Percentiles rank a stretch among this genome's conserved stretches.
phyloP scores from a whole-genome alignment of 306 rosid species.

The Corylus avellana region DNA sequence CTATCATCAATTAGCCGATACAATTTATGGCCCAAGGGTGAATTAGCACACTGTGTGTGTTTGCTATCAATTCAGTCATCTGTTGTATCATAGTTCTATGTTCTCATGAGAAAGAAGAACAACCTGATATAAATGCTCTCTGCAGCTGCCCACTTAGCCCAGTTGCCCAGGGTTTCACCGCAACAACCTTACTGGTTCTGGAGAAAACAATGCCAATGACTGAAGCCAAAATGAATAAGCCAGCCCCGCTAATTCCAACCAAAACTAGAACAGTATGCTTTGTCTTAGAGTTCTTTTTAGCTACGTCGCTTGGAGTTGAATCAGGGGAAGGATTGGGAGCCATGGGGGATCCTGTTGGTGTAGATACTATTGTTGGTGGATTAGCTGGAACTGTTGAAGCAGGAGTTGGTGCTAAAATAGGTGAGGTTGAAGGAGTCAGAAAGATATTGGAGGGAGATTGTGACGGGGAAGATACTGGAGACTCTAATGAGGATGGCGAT shows the following conservation, averaged over 20 bases:
- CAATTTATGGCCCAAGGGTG: neutral
- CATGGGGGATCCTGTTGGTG: constrained; percentile 35
- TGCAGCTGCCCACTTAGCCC: constrained; percentile 96
- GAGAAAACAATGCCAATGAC: constrained; percentile 37
- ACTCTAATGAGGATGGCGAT: constrained; percentile 20
- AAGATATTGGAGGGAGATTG: constrained; percentile 26
- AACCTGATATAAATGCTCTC: constrained; percentile 89
- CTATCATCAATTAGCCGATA: neutral
- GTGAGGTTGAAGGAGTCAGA: constrained; percentile 43
- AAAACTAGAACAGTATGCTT: constrained; percentile 40
- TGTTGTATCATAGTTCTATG: neutral
- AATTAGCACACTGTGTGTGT: neutral
- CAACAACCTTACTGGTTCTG: constrained; percentile 62
- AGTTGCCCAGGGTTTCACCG: constrained; percentile 93
- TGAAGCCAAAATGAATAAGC: constrained; percentile 47
- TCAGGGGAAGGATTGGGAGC: constrained; percentile 40
- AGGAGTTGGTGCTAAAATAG: constrained; percentile 38
- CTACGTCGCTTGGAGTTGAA: constrained; percentile 38
- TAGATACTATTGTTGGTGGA: constrained; percentile 33
- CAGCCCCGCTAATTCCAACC: constrained; percentile 54
- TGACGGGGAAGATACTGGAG: constrained; percentile 20
- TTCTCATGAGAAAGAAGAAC: constrained; percentile 18
- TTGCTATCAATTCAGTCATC: neutral
- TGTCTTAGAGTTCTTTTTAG: constrained; percentile 28
- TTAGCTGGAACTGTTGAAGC: constrained; percentile 31